Evolutionary conservation across 495 filamentous ascomycete species (phyloP).

Genomic region (Penicillium robsamsonii): DNA sequence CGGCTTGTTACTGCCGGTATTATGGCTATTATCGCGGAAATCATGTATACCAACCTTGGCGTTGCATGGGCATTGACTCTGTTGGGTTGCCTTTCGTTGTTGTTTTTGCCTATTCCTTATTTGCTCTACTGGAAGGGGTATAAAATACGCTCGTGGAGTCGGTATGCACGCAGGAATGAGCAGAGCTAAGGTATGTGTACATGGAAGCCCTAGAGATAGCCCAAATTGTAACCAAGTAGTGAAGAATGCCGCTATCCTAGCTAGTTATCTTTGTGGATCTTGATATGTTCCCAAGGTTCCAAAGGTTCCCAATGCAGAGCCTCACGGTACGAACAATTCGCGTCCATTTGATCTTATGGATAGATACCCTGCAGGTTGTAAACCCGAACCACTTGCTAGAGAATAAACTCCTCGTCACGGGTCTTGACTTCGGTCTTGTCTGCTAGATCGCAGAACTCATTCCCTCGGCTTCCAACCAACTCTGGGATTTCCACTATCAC

Average conservation of each 20-base stretch:
- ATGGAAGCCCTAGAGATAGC: neutral
- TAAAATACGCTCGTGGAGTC: constrained; percentile 13
- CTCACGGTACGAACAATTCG: neutral
- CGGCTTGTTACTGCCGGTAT: constrained; percentile 46
- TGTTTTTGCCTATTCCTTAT: constrained; percentile 52
- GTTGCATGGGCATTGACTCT: constrained; percentile 50
- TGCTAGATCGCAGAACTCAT: too few relatives aligned
- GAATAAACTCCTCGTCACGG: too few relatives aligned
- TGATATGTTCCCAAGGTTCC: neutral
- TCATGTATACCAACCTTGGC: constrained; percentile 48
- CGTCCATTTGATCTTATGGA: neutral
- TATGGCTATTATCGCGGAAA: constrained; percentile 43
- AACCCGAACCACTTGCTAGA: too few relatives aligned
- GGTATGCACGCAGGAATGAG: constrained; percentile 6
- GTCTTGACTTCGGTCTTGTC: too few relatives aligned
- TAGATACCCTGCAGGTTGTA: neutral
- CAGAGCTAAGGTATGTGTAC: neutral
- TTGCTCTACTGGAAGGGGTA: constrained; percentile 23
- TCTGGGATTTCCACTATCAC: too few relatives aligned
- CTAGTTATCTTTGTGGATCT: too few relatives aligned
- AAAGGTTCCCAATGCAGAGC: neutral
- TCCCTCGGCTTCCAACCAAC: too few relatives aligned
- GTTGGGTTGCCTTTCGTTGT: constrained; percentile 38
- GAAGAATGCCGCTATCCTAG: neutral
- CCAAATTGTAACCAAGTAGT: neutral